Evolutionary conservation across 495 filamentous ascomycete species (phyloP).

Genomic region (Neurospora pannonica): DNA sequence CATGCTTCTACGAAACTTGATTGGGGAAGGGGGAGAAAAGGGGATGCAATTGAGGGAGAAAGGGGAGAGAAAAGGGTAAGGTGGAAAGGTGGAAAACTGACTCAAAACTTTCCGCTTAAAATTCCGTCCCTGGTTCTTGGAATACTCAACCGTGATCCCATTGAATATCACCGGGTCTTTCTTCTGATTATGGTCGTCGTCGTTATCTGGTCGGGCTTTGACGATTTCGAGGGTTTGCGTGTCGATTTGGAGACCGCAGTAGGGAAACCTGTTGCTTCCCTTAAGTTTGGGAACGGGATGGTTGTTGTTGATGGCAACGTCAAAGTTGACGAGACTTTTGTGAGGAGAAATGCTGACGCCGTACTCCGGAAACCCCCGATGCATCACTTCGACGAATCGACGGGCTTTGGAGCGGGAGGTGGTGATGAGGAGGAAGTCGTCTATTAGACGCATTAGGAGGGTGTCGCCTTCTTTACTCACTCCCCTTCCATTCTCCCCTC

Average conservation of each 20-base stretch:
- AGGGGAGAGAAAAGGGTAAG: constrained; percentile 13
- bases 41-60: constrained; percentile 33
- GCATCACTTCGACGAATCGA: constrained; percentile 69
- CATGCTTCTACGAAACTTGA: no score
- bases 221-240: constrained; percentile 65
- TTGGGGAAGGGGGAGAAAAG: constrained; percentile 13
- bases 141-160: constrained; percentile 68
- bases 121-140: constrained; percentile 55
- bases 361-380: constrained; percentile 64
- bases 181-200: no score
- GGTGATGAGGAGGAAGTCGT: constrained; percentile 89
- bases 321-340: constrained; percentile 86
- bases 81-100: constrained; percentile 18
- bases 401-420: constrained; percentile 51
- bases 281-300: constrained; percentile 41
- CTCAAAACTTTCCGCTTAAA: constrained; percentile 75
- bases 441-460: constrained; percentile 71
- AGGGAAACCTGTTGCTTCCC: constrained; percentile 56
- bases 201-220: no score
- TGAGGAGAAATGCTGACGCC: constrained; percentile 66
- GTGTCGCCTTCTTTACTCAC: constrained; percentile 30
- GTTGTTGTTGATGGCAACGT: constrained; percentile 49
- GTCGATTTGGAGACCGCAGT: constrained; percentile 75
- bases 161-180: constrained; percentile 42
- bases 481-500: background rate